phyloP scores from a whole-genome alignment of 306 rosid species.

The Glycine latifolia region DNA sequence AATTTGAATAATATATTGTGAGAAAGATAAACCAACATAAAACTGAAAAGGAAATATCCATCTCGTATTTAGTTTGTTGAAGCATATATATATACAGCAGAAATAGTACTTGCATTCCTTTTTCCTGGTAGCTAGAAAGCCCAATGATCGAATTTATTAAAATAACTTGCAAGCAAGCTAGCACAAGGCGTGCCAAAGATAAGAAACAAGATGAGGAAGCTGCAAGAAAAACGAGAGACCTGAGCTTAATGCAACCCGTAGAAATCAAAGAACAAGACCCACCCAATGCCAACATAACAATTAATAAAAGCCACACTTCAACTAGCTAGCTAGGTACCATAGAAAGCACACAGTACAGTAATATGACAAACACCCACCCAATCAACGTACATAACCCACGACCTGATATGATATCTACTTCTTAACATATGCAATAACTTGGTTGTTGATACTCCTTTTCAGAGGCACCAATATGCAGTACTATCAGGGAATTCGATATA shows the following conservation, averaged over 20 bases:
- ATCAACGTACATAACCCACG: neutral
- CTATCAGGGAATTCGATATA: neutral
- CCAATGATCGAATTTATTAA: neutral
- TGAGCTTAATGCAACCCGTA: neutral
- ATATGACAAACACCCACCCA: neutral
- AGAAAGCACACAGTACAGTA: constrained; percentile 11
- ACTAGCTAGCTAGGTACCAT: neutral
- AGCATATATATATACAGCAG: neutral
- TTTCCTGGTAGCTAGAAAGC: neutral
- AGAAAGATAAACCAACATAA: neutral
- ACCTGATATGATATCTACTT: neutral
- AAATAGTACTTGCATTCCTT: neutral
- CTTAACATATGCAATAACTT: neutral
- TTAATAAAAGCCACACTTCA: neutral
- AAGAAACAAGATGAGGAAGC: neutral
- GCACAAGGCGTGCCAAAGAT: neutral
- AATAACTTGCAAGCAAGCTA: neutral
- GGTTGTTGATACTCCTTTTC: neutral
- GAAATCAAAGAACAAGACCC: neutral
- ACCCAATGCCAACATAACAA: neutral
- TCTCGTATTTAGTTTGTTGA: neutral
- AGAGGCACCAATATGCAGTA: neutral
- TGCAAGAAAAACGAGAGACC: neutral
- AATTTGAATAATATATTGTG: neutral
- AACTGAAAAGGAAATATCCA: neutral